Evolutionary conservation across 305 asterid species (phyloP), one percentile per base, ranked within the genome.

Genomic region (Solanum hybrid): DNA sequence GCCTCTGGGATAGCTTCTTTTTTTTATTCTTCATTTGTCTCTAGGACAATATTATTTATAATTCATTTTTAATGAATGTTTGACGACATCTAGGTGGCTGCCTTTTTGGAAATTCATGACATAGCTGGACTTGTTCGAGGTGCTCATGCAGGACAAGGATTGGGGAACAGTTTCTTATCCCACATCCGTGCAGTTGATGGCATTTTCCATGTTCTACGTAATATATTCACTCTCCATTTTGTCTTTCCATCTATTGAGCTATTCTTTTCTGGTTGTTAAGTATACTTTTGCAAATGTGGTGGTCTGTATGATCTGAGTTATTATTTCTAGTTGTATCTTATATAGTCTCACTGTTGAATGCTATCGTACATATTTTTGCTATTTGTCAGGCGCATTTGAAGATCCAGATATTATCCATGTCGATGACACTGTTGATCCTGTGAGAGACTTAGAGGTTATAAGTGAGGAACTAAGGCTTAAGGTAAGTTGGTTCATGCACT

Each of bases 181-280:
- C 99, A 97, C 93, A 97, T 97, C 88, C 98, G 99, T 75, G 99
- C 99, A 6, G 99, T 97, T 91, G 99, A 97, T 94, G 98, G 99
- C 91, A 97, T 97, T 92, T 97, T 97, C 92, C 99, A 97, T 46
- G 99, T 97, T 92, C 87, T 97, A 91, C 98, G 99, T 97, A 93
- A 93, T 97, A 92, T 90, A 88, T 61, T 88, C 73, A 35, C 77
- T 35, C 82, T 88, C 75, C 16, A 67, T 90, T 40, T 89, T 89
- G 87, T 24, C 35, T 71, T 88, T 78, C 51, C 26, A 31, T 28
- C 84, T 71, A 67, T 71, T 40, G 24, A 39, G 16, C 6, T 83
- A 28, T 74, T 85, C 46, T 39, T 18, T 34, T 40, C 67, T 42
- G 8, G 26, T 82, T 75, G 13, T 12, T 26, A 22, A 6, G 26